A percentile compares a stretch with the other conserved stretches of the same genome.
Evolutionary conservation across 352 stramenopile genomes (phyloP).

Genomic region (Pythium coloratum): DNA sequence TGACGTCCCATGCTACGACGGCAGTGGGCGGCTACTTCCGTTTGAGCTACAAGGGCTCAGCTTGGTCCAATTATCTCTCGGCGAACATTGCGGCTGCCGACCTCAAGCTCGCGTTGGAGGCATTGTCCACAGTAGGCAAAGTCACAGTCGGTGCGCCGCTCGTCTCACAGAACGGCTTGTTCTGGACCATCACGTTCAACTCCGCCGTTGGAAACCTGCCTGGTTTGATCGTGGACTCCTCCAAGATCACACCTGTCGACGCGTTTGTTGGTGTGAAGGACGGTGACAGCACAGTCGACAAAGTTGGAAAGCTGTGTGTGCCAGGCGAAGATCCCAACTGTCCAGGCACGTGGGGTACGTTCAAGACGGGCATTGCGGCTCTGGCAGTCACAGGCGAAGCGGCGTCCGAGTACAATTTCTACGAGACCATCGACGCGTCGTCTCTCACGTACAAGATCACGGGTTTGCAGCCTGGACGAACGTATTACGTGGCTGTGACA

Average conservation of each 20-base stretch:
- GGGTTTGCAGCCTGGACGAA: constrained; percentile 60
- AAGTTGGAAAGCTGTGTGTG: constrained; percentile 41
- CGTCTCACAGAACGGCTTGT: constrained; percentile 38
- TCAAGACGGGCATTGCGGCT: constrained; percentile 35
- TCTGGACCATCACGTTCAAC: constrained; percentile 84
- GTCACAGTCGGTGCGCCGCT: constrained; percentile 43
- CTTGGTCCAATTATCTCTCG: constrained; percentile 69
- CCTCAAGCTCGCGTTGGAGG: constrained; percentile 57
- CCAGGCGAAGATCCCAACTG: constrained; percentile 42
- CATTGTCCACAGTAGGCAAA: constrained; percentile 62
- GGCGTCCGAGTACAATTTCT: constrained; percentile 64
- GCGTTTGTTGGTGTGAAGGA: constrained; percentile 66
- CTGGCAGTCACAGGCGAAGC: constrained; percentile 48
- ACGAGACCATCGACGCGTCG: constrained; percentile 61
- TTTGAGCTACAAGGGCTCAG: constrained; percentile 69
- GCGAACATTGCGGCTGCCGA: constrained; percentile 36
- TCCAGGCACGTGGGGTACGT: constrained; percentile 46
- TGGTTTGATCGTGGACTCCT: constrained; percentile 48
- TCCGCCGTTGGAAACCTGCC: constrained; percentile 64
- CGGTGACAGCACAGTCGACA: constrained; percentile 74
- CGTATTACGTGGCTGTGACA: constrained; percentile 88
- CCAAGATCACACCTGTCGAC: constrained; percentile 50
- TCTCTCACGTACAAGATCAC: constrained; percentile 70
- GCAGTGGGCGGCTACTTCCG: constrained; percentile 64
- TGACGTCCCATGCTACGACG: constrained; percentile 46